Base-by-base conservation (phyloP, 1,284 basidiomycete species). In the Boletus mariae region DNA sequence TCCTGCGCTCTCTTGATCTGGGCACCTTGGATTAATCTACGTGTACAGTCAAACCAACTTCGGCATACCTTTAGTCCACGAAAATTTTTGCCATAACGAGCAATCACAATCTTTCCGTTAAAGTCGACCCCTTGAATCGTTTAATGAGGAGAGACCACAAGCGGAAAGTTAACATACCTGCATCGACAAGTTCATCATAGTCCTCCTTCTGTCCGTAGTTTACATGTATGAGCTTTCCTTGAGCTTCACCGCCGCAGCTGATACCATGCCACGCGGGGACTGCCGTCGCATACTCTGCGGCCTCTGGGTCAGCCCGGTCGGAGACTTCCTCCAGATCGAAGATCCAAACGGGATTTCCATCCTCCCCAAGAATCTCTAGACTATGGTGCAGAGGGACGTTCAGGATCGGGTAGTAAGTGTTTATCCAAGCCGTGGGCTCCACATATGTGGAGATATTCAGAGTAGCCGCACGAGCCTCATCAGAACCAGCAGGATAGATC, bases 1-100 rank as follows among this genome's bases (percentile, higher is more conserved):
- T 89, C 86, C 55, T 88, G 79, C 1, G 89, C 87, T 2, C 80
- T 79, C 65, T 83, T 78, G 55, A 86, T 73, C 74, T 86, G 59
- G 42, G 41, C 12, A 42, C 13, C 5, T 40, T 20, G 23, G 41
- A 23, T 55, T 13, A 48, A 56, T 37, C 12, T 37, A 53, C 1
- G 13, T 11, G 26, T 17, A 37, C 35, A 2, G 9, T 45, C 23
- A 31, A 50, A n/a, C 23, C 23, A 34, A 28, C 20, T 25, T 28
- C 8, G 13, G 29, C 60, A 25, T 45, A 78, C 80, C 70, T 83
- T 83, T 20, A 92, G 72, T 5, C 90, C 90, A 58, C 90, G 82
- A 74, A 90, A 90, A 57, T 78, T 68, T 15, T 58, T 61, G 9
- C 87, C 89, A 61, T 91, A 89, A 49, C 86, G 82, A 57, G 80